phyloP scores from a whole-genome alignment of 306 rosid species.

The Trifolium pratense region DNA sequence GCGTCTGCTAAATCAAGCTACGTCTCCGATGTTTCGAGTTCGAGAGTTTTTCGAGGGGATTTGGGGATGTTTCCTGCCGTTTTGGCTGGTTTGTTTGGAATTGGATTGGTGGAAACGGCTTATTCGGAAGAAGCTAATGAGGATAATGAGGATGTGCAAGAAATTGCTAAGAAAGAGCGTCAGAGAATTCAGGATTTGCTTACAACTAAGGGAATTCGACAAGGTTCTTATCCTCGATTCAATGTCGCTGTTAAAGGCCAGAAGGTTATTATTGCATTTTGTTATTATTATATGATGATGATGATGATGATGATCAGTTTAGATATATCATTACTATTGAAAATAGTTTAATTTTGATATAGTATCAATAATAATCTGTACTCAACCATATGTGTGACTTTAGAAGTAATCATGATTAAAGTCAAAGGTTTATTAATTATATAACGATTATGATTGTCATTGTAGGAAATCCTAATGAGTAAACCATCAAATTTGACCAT shows the following conservation, averaged over 20 bases:
- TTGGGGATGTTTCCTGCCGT: conserved; percentile 48
- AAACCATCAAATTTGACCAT: too few species aligned
- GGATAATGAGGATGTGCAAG: conserved; percentile 67
- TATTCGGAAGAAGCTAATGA: conserved; percentile 58
- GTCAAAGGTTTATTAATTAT: too few species aligned
- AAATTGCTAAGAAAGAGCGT: conserved; percentile 64
- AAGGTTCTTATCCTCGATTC: conserved; percentile 73
- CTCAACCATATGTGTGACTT: background rate
- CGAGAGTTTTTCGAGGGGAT: conserved; percentile 37
- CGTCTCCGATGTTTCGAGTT: conserved; percentile 42
- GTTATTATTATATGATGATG: conserved; percentile 6
- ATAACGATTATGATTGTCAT: background rate
- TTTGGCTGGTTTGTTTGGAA: conserved; percentile 63
- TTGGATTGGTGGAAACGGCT: conserved; percentile 51
- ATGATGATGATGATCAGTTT: background rate
- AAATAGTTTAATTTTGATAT: background rate
- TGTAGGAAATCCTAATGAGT: too few species aligned
- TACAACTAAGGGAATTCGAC: conserved; percentile 54
- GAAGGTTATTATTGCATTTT: conserved; percentile 58
- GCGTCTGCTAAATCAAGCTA: conserved; percentile 26
- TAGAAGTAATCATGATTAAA: background rate
- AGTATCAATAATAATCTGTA: too few species aligned
- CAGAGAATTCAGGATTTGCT: conserved; percentile 59
- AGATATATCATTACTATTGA: background rate
- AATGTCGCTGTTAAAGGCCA: conserved; percentile 75